Conservation (phyloP, 352 stramenopile genomes). For the Phytophthora fragariaefolia region DNA sequence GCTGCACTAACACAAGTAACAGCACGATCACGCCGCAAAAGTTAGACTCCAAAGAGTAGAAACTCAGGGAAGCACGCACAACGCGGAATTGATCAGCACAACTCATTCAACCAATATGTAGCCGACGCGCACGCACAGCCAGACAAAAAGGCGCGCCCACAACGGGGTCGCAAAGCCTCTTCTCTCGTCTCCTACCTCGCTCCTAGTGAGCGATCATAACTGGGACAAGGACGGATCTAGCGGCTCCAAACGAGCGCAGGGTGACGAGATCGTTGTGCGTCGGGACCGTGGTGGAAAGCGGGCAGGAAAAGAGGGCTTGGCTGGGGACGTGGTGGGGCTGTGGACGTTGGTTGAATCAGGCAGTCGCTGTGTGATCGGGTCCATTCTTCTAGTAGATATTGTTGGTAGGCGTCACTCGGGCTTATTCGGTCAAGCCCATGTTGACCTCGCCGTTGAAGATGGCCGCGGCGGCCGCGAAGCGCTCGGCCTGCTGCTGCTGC, state of each 20-base stretch:
- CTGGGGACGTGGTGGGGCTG: conserved; percentile 27
- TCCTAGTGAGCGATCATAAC: conserved; percentile 39
- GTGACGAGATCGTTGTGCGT: conserved; percentile 7
- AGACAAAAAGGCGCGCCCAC: conserved; percentile 32
- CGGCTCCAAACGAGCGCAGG: conserved; percentile 6
- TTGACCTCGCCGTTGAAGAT: conserved; percentile 92
- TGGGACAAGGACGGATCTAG: conserved; percentile 27
- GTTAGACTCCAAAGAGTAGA: not conserved
- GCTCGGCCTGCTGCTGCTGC: conserved; percentile 87
- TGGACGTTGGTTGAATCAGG: conserved; percentile 20
- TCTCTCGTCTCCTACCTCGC: conserved; percentile 37
- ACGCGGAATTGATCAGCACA: conserved; percentile 26
- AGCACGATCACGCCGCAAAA: not conserved
- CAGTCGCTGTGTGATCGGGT: conserved; percentile 32
- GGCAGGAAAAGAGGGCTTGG: conserved; percentile 30
- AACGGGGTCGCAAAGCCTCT: conserved; percentile 28
- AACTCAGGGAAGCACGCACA: conserved; percentile 1
- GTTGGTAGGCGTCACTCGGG: conserved; percentile 8
- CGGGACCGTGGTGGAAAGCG: conserved; percentile 17
- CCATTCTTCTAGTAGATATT: conserved; percentile 56
- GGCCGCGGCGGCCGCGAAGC: conserved; percentile 78
- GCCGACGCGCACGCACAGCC: conserved; percentile 34
- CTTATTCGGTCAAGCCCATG: conserved; percentile 87
- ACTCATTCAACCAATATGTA: conserved; percentile 39
- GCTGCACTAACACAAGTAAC: not conserved